Percentiles rank a stretch among this genome's conserved stretches.
phyloP scores from a whole-genome alignment of 352 stramenopile genomes.

The Aphanomyces invadans region DNA sequence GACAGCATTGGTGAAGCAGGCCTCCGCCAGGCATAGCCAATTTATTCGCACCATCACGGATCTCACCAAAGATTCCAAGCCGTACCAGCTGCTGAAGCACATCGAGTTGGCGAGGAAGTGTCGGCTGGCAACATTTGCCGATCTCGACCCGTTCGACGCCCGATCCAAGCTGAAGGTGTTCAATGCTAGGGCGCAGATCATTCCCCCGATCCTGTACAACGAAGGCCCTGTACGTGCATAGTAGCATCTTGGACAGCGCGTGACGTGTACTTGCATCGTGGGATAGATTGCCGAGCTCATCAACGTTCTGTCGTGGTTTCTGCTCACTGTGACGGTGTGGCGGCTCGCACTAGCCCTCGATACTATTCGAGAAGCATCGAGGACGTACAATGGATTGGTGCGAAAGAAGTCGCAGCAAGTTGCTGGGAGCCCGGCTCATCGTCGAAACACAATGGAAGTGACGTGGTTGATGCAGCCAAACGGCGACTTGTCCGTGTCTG shows the following conservation, averaged over 20 bases:
- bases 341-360: constrained; percentile 29
- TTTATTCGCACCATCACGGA: not conserved
- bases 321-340: constrained; percentile 30
- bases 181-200: not conserved
- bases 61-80: not conserved
- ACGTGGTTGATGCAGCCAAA: not conserved
- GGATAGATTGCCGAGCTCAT: constrained; percentile 22
- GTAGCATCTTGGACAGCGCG: no score
- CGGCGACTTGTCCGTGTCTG: not conserved
- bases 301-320: constrained; percentile 22
- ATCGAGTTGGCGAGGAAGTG: not conserved
- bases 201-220: not conserved
- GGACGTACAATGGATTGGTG: not conserved
- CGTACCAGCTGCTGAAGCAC: not conserved
- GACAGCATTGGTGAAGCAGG: not conserved
- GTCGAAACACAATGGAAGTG: not conserved
- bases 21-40: not conserved
- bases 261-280: not conserved
- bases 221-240: not conserved
- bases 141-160: constrained; percentile 34
- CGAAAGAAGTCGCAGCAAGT: not conserved
- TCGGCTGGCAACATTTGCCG: constrained; percentile 27
- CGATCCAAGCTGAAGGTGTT: constrained; percentile 23
- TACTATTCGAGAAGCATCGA: constrained; percentile 27
- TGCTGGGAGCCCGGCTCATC: not conserved